Percentiles rank a stretch among this genome's conserved stretches.
These are phyloP conservation scores for Rhizopus sp. DNA, from an alignment of 371 early-diverging fungal genomes.

Conservation along the genomic window DNA sequence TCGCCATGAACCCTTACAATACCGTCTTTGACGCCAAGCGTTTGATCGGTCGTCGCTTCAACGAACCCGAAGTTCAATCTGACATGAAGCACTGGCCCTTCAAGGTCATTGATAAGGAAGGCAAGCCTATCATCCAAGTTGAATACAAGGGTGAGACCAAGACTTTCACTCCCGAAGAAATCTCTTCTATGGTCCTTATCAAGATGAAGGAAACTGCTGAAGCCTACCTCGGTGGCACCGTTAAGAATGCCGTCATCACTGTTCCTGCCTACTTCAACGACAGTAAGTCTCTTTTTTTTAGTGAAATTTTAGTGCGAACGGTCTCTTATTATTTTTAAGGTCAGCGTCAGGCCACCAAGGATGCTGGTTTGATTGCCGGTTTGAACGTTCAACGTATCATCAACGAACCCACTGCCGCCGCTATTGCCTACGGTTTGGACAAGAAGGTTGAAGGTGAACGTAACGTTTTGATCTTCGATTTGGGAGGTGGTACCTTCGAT, in stretches of 20 bases:
- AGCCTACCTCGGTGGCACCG: constrained; percentile 77
- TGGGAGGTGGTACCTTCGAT: constrained; percentile 98
- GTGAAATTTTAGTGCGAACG: too few species aligned
- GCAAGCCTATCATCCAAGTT: constrained; percentile 82
- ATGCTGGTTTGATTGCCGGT: constrained; percentile 82
- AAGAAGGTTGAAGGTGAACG: constrained; percentile 76
- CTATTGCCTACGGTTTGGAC: constrained; percentile 94
- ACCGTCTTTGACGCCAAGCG: constrained; percentile 97
- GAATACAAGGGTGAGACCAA: constrained; percentile 80
- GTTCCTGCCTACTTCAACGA: constrained; percentile 90
- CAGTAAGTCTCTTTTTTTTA: constrained; percentile 23
- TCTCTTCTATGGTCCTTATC: constrained; percentile 89
- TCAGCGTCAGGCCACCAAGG: constrained; percentile 88
- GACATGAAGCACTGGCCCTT: constrained; percentile 93
- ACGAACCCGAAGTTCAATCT: constrained; percentile 83
- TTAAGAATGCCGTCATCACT: constrained; percentile 92
- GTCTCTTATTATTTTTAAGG: constrained; percentile 53
- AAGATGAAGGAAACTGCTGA: constrained; percentile 94
- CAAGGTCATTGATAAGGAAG: constrained; percentile 75
- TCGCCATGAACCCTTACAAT: constrained; percentile 82
- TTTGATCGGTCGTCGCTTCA: constrained; percentile 94
- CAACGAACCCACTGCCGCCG: constrained; percentile 97
- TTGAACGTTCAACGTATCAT: constrained; percentile 86
- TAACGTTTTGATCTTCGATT: constrained; percentile 91
- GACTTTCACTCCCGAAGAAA: constrained; percentile 90